Evolutionary conservation across 177 flowering plant genomes (phyloP), one percentile per base, ranked within the genome.

Genomic region (Tripterygium wilfordii): DNA sequence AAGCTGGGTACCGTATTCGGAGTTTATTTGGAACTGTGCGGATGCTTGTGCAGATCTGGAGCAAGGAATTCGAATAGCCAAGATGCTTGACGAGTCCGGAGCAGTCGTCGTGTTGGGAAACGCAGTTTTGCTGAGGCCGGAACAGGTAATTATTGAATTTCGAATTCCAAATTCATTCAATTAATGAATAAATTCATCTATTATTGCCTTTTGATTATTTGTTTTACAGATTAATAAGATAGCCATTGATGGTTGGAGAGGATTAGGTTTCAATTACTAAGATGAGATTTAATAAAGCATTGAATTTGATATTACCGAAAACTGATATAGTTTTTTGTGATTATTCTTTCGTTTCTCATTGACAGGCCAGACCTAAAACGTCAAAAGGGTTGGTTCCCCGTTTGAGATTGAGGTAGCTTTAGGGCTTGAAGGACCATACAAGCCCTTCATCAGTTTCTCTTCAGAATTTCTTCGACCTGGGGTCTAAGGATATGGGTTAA

Each of bases 81-180:
- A 72, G 48, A 48, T 27, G 62, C 64, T 83, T 2, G 91, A 83
- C 48, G 72, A 77, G 15, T 70, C 74, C 0, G 88, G 88, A 25
- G 42, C 53, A 17, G 88, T 81, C 1, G 63, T 83, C 52, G 81
- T 83, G 1, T 50, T 83, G 49, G 83, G 83, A 10, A 59, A 72
- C 40, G 10, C 57, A 5, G 91, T 81, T 12, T 61, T 56, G 32
- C 70, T 83, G 19, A 45, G 57, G 21, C 88, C 91, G 6, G 75
- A 80, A 4, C 71, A 78, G 88, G 91, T 83, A n/a, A n/a, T n/a
- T n/a, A n/a, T n/a, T n/a, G n/a, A n/a, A n/a, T n/a, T n/a, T n/a
- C n/a, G n/a, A n/a, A n/a, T n/a, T n/a, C n/a, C n/a, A n/a, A n/a
- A n/a, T n/a, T n/a, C 70, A 5, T 56, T 67, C 60, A 51, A 54